A percentile compares a stretch with the other conserved stretches of the same genome.
Evolutionary conservation across 2,329 filamentous ascomycete genomes (phyloP).

Genomic region (Phoma sp.): DNA sequence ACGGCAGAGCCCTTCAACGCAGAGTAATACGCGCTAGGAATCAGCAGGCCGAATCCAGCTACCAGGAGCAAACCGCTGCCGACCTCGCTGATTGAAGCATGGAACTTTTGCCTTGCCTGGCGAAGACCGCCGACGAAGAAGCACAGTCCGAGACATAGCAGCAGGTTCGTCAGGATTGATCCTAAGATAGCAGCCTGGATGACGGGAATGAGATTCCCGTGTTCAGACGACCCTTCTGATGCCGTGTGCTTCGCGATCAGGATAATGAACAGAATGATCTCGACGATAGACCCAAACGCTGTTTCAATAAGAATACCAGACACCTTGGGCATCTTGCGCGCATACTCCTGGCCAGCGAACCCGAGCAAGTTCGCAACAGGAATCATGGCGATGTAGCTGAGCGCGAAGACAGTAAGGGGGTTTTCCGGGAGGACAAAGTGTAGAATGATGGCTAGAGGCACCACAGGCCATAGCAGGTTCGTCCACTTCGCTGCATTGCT

Average conservation of each 20-base stretch:
- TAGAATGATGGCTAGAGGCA: constrained; percentile 71
- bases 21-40: constrained; percentile 45
- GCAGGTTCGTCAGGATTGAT: constrained; percentile 79
- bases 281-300: constrained; percentile 73
- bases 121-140: constrained; percentile 79
- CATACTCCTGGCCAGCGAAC: constrained; percentile 73
- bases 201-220: constrained; percentile 61
- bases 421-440: constrained; percentile 60
- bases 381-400: constrained; percentile 77
- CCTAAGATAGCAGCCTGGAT: constrained; percentile 86
- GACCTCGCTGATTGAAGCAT: constrained; percentile 77
- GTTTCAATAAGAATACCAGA: constrained; percentile 67
- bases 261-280: constrained; percentile 81
- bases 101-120: constrained; percentile 73
- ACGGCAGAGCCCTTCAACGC: constrained; percentile 53
- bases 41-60: constrained; percentile 64
- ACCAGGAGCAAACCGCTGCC: constrained; percentile 78
- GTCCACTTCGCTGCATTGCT: constrained; percentile 69
- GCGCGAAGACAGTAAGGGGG: constrained; percentile 68
- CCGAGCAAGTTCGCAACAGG: constrained; percentile 77
- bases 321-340: constrained; percentile 76
- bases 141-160: constrained; percentile 79
- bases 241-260: constrained; percentile 61
- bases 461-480: constrained; percentile 77
- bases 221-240: constrained; percentile 50